A percentile compares a stretch with the other conserved stretches of the same genome.
phyloP scores from a whole-genome alignment of 805 yeast genomes.

The Starmerella bombi region DNA sequence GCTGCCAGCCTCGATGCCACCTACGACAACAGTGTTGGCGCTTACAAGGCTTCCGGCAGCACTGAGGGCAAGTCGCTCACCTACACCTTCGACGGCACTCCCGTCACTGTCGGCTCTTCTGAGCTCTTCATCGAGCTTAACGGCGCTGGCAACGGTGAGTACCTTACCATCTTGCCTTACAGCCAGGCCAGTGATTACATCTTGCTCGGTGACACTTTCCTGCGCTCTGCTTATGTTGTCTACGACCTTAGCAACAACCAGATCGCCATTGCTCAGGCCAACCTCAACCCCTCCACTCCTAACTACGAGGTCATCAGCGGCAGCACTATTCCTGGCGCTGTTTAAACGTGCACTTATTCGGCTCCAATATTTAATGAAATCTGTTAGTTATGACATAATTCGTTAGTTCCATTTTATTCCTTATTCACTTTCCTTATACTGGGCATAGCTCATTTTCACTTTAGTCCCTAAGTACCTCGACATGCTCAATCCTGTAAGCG shows the following conservation, averaged over 20 bases:
- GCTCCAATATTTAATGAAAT: no score
- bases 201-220: conserved; percentile 51
- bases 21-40: conserved; percentile 2
- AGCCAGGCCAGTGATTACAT: conserved; percentile 18
- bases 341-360: background rate
- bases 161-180: conserved; percentile 10
- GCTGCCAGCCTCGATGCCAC: conserved; percentile 9
- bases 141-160: background rate
- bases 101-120: conserved; percentile 17
- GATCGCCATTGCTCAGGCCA: conserved; percentile 44
- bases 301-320: conserved; percentile 2
- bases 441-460: conserved; percentile 31
- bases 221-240: conserved; percentile 52
- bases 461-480: conserved; percentile 47
- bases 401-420: background rate
- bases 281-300: conserved; percentile 12
- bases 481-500: conserved; percentile 32
- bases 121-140: conserved; percentile 18
- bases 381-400: no score
- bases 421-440: no score
- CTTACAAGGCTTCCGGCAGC: conserved; percentile 2
- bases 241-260: conserved; percentile 46
- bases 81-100: conserved; percentile 18
- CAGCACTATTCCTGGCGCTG: conserved; percentile 1
- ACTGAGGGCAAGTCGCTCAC: conserved; percentile 3